Evolutionary conservation across 2,329 filamentous ascomycete species (phyloP).

Genomic region (Colletotrichum lupini): DNA sequence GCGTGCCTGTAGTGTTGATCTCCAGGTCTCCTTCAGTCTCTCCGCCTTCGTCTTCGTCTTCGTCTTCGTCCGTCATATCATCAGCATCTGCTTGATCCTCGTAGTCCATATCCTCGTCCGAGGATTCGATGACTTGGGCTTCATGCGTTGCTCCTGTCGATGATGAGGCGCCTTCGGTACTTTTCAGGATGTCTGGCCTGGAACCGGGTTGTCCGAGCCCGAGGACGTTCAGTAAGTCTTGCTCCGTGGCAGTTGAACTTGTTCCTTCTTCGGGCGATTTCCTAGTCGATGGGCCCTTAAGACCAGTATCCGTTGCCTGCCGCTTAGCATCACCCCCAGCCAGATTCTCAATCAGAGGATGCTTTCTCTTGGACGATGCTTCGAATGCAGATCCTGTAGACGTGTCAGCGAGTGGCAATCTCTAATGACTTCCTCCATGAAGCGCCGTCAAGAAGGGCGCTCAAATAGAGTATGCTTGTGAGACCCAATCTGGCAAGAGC

Average conservation of each 20-base stretch:
- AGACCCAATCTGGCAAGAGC: background rate
- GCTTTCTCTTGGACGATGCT: constrained; percentile 8
- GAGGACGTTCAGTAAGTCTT: constrained; percentile 6
- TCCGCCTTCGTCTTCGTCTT: too few relatives aligned
- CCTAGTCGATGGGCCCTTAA: background rate
- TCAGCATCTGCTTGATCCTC: too few relatives aligned
- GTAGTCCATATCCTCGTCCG: too few relatives aligned
- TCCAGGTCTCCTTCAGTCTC: too few relatives aligned
- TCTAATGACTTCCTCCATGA: too few relatives aligned
- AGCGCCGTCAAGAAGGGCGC: too few relatives aligned
- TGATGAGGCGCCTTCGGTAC: background rate
- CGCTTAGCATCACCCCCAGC: constrained; percentile 4
- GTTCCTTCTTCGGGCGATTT: background rate
- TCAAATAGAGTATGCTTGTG: background rate
- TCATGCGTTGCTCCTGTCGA: too few relatives aligned
- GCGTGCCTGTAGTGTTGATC: too few relatives aligned
- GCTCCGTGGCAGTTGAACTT: background rate
- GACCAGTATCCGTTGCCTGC: background rate
- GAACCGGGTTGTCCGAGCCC: background rate
- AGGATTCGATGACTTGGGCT: too few relatives aligned
- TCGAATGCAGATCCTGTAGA: background rate
- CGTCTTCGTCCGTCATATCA: too few relatives aligned
- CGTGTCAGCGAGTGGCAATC: too few relatives aligned
- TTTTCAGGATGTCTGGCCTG: background rate
- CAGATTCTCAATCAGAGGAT: background rate